These are phyloP conservation scores for Castanea mollissima DNA, from an alignment of 306 rosid species.

Conservation along the genomic window DNA sequence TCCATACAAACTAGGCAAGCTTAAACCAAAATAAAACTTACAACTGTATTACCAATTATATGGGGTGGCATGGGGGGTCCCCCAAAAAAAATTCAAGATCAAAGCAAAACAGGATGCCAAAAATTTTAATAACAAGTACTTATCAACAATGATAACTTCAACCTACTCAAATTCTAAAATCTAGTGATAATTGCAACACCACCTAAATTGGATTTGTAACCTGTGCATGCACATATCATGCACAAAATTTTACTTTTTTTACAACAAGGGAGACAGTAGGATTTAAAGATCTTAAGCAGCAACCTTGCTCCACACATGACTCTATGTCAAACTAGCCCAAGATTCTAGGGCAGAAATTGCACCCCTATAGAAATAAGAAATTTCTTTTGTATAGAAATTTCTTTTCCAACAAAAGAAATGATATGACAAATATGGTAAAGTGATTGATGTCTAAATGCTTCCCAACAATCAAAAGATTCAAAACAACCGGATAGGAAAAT, in stretches of 20 bases:
- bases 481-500: not conserved
- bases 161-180: not conserved
- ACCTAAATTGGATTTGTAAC: not conserved
- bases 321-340: not conserved
- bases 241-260: not conserved
- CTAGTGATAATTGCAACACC: not conserved
- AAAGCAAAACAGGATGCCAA: not conserved
- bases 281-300: not conserved
- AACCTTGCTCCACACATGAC: not conserved
- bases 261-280: not conserved
- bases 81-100: no score
- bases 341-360: not conserved
- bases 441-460: not conserved
- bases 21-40: not conserved
- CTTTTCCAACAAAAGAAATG: not conserved
- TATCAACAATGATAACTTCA: not conserved
- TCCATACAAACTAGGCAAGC: not conserved
- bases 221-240: not conserved
- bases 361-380: not conserved
- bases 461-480: not conserved
- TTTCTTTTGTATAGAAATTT: not conserved
- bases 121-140: not conserved
- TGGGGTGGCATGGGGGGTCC: not conserved
- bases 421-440: not conserved
- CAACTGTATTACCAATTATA: not conserved